Percentiles rank a stretch among this genome's conserved stretches.
Conservation (phyloP, 2,329 filamentous ascomycete species). For the Hypocreales sp. region DNA sequence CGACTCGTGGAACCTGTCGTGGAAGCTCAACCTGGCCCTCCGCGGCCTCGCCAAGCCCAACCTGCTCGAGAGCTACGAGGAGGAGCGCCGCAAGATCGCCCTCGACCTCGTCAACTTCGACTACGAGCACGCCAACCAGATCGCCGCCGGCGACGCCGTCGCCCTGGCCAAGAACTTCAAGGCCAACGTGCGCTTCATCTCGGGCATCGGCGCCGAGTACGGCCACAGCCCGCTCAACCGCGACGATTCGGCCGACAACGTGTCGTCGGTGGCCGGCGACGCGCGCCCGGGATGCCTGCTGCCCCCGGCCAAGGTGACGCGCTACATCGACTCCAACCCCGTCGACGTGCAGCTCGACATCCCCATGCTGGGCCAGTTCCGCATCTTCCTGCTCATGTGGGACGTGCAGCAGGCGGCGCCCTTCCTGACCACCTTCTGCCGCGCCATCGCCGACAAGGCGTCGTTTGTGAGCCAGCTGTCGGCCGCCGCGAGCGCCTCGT, state of each 20-base stretch:
- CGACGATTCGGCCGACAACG: conserved; percentile 15
- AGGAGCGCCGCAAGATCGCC: conserved; percentile 46
- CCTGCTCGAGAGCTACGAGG: conserved; percentile 45
- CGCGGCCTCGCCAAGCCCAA: conserved; percentile 37
- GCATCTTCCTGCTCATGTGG: conserved; percentile 55
- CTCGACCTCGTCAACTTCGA: conserved; percentile 44
- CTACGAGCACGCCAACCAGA: conserved; percentile 39
- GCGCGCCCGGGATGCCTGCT: conserved; percentile 39
- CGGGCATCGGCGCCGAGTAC: conserved; percentile 52
- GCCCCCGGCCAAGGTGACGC: conserved; percentile 53
- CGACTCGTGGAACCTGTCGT: conserved; percentile 45
- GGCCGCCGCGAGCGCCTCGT: conserved; percentile 43
- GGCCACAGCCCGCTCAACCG: conserved; percentile 34
- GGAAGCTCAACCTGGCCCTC: conserved; percentile 35
- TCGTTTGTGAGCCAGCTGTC: conserved; percentile 46
- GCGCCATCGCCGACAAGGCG: conserved; percentile 30
- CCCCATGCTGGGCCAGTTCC: conserved; percentile 62
- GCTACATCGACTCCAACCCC: conserved; percentile 65
- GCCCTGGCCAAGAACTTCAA: conserved; percentile 54
- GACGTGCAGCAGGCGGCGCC: conserved; percentile 37
- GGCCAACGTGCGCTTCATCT: conserved; percentile 59
- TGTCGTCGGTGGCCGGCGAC: conserved; percentile 27
- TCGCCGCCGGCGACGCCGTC: conserved; percentile 44
- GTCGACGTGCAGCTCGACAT: conserved; percentile 67
- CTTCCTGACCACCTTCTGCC: conserved; percentile 46